Evolutionary conservation across 1,139 yeast genomes (phyloP).

Genomic region (Pichia sp.): DNA sequence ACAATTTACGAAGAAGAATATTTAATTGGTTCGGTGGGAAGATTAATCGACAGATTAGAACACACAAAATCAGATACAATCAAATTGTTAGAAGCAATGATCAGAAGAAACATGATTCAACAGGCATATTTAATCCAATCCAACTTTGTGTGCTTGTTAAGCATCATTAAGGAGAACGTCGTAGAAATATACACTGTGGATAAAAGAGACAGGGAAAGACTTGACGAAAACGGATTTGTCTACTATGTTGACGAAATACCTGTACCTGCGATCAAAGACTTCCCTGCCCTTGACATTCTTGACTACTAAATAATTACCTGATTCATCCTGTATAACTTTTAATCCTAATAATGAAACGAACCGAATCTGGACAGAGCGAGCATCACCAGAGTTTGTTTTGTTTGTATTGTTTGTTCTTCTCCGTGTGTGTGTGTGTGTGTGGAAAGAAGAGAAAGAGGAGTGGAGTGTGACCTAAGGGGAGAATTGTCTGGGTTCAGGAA

Average conservation of each 20-base stretch:
- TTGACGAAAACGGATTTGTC: constrained; percentile 82
- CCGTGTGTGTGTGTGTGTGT: too few relatives aligned
- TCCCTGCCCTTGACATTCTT: constrained; percentile 50
- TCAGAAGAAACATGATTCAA: constrained; percentile 65
- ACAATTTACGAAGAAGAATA: constrained; percentile 97
- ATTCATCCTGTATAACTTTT: too few relatives aligned
- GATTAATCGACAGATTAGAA: constrained; percentile 76
- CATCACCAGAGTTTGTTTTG: too few relatives aligned
- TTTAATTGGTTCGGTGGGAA: constrained; percentile 77
- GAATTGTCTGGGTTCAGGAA: too few relatives aligned
- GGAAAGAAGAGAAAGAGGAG: too few relatives aligned
- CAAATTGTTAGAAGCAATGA: constrained; percentile 65
- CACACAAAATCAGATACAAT: constrained; percentile 71
- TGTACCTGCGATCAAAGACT: constrained; percentile 52
- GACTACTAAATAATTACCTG: too few relatives aligned
- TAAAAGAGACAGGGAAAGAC: constrained; percentile 80
- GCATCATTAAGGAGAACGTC: constrained; percentile 50
- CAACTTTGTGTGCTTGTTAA: constrained; percentile 53
- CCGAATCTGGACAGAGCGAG: too few relatives aligned
- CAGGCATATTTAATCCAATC: constrained; percentile 82
- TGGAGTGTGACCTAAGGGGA: too few relatives aligned
- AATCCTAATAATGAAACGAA: too few relatives aligned
- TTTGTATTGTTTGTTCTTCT: too few relatives aligned
- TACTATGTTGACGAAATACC: constrained; percentile 72
- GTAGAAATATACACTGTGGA: constrained; percentile 74